Percentiles rank a stretch among this genome's conserved stretches.
Evolutionary conservation across 2,329 filamentous ascomycete genomes (phyloP).

Genomic region (Aspergillus vadensis): DNA sequence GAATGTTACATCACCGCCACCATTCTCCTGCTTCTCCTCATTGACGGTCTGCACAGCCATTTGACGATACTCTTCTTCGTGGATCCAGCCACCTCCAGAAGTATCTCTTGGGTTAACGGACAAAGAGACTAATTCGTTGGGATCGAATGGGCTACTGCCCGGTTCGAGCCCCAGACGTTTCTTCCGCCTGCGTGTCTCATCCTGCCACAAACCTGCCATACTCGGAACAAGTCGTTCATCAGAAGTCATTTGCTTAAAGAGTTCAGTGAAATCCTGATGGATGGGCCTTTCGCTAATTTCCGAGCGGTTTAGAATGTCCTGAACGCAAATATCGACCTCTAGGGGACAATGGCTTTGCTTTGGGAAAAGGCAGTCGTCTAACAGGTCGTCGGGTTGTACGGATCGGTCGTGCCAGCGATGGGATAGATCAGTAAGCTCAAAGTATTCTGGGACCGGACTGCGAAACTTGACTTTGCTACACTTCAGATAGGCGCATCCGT

Average conservation of each 20-base stretch:
- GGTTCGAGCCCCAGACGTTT: conserved; percentile 67
- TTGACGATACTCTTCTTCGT: conserved; percentile 79
- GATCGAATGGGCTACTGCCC: conserved; percentile 74
- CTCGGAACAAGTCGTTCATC: conserved; percentile 87
- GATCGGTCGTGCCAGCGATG: conserved; percentile 82
- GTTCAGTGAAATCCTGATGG: conserved; percentile 85
- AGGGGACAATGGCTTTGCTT: conserved; percentile 84
- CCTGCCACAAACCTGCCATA: conserved; percentile 90
- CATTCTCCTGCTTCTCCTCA: conserved; percentile 60
- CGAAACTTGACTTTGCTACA: conserved; percentile 72
- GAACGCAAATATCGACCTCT: conserved; percentile 85
- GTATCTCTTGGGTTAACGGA: conserved; percentile 76
- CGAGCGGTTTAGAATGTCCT: conserved; percentile 81
- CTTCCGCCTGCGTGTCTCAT: conserved; percentile 80
- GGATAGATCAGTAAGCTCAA: conserved; percentile 60
- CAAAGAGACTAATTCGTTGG: conserved; percentile 83
- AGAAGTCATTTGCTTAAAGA: conserved; percentile 60
- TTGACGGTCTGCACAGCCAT: conserved; percentile 64
- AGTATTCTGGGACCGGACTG: conserved; percentile 69
- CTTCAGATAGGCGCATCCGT: conserved; percentile 86
- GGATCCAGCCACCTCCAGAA: conserved; percentile 81
- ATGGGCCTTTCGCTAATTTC: conserved; percentile 74
- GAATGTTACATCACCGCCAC: conserved; percentile 56
- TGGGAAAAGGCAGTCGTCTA: conserved; percentile 65
- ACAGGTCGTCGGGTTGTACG: conserved; percentile 61